Evolutionary conservation across 2,329 filamentous ascomycete species (phyloP).

Genomic region (Venturia nashicola): DNA sequence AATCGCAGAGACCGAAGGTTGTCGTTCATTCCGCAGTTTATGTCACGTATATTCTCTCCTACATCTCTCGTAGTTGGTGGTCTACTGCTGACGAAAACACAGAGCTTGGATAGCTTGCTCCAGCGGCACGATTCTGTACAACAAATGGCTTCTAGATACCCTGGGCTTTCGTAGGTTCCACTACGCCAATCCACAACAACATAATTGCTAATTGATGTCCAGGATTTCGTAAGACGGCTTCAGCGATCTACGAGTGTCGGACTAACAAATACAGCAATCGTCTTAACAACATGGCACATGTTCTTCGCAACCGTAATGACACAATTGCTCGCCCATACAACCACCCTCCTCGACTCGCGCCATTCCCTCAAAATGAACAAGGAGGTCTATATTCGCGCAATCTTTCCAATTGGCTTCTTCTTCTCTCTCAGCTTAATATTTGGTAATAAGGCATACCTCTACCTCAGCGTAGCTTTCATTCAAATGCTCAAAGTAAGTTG

Average conservation of each 20-base stretch:
- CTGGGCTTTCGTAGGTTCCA: constrained; percentile 2
- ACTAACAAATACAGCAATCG: constrained; percentile 6
- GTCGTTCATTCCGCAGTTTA: constrained; percentile 2
- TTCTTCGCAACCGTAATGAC: constrained; percentile 89
- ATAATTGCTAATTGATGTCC: not conserved
- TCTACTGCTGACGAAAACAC: not conserved
- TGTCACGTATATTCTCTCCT: constrained; percentile 4
- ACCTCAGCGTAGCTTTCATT: constrained; percentile 91
- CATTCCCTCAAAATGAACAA: constrained; percentile 97
- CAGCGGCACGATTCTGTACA: constrained; percentile 9
- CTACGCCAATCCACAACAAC: too few relatives aligned
- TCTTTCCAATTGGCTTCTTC: constrained; percentile 88
- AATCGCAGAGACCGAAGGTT: not conserved
- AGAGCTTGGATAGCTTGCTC: constrained; percentile 9
- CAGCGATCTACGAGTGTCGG: not conserved
- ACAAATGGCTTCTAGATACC: constrained; percentile 10
- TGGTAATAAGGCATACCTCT: constrained; percentile 90
- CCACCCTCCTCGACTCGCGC: constrained; percentile 78
- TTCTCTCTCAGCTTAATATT: constrained; percentile 95
- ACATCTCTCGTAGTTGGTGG: not conserved
- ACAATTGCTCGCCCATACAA: constrained; percentile 83
- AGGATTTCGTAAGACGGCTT: constrained; percentile 6
- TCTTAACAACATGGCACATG: constrained; percentile 79
- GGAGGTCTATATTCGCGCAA: constrained; percentile 81
- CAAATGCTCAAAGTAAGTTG: constrained; percentile 86